Evolutionary conservation across 495 filamentous ascomycete genomes (phyloP), one percentile per base, ranked within the genome.

Genomic region (Cudoniella acicularis): DNA sequence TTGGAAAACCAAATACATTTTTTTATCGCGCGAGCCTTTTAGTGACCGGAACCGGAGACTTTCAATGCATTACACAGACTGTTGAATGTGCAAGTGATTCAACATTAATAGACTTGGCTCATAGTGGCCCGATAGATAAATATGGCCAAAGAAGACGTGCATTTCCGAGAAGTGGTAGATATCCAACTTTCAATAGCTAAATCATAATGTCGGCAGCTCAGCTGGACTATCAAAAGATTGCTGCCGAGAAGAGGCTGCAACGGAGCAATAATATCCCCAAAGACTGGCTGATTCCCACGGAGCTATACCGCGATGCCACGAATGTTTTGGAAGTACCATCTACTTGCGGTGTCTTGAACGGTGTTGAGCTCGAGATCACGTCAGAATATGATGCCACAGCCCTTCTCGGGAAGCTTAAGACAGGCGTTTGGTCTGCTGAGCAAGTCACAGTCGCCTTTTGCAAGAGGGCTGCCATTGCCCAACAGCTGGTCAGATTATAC

Each of bases 401-500:
- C 10, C 67, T 85, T 1, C 56, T 73, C 6, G 59, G 60, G 6
- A 65, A 55, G 49, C 62, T 81, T 20, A 58, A 62, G 1, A 24
- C 6, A 25, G 22, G 3, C n/a, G 36, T 21, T 2, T 40, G 6
- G 4, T 26, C 54, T 13, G 42, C 54, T 6, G 42, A 27, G 42
- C 70, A 72, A 1, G 76, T 85, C 17, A 62, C 64, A 1, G 66
- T 49, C 0, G 70, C 73, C 0, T 74, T 72, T 48, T 71, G 65
- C 51, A 67, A 83, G 71, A 68, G 77, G 61, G 81, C 83, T 16
- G 76, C 80, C 0, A 72, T 86, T 27, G 75, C 84, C 10, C 82
- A 86, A 11, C 84, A 86, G 64, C 62, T 85, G 22, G 82, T 75
- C 17, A 81, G 84, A 61, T 84, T 60, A 87, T 11, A 10, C 21